These are phyloP conservation scores for Entomortierella lignicola DNA, from an alignment of 192 early-diverging fungal species.

Conservation along the genomic window DNA sequence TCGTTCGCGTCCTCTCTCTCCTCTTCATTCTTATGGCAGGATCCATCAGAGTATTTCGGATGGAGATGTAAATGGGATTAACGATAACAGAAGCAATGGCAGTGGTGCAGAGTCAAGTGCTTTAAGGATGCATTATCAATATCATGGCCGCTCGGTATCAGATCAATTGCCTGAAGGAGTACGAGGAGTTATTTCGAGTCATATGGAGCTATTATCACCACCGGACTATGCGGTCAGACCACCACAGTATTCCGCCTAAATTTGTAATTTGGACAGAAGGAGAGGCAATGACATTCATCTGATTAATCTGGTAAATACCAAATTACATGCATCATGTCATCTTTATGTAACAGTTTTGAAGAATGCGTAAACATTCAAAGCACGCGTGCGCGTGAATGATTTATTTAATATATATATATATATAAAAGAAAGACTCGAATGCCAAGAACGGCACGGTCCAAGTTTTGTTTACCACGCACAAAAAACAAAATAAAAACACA, in stretches of 20 bases:
- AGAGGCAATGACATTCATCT: too few relatives aligned
- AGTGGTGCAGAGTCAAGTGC: neutral
- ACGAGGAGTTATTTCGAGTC: neutral
- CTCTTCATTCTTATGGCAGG: too few relatives aligned
- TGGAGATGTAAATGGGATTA: neutral
- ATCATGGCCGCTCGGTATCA: slow-evolving; percentile 23
- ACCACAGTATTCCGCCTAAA: slow-evolving; percentile 34
- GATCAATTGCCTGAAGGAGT: slow-evolving; percentile 29
- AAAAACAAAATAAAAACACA: too few relatives aligned
- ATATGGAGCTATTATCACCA: slow-evolving; percentile 7
- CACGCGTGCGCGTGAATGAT: too few relatives aligned
- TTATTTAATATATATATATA: too few relatives aligned
- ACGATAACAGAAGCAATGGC: neutral
- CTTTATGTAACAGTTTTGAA: neutral
- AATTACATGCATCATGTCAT: too few relatives aligned
- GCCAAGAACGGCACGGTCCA: slow-evolving; percentile 3
- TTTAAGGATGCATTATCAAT: neutral
- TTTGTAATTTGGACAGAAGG: too few relatives aligned
- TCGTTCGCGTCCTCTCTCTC: too few relatives aligned
- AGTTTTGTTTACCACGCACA: neutral
- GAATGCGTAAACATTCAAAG: too few relatives aligned
- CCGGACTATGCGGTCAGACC: slow-evolving; percentile 33
- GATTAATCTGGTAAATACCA: too few relatives aligned
- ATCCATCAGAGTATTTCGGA: too few relatives aligned
- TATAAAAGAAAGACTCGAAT: neutral